Conservation (phyloP, 2,329 filamentous ascomycete genomes). For the Hortaea sp. region DNA sequence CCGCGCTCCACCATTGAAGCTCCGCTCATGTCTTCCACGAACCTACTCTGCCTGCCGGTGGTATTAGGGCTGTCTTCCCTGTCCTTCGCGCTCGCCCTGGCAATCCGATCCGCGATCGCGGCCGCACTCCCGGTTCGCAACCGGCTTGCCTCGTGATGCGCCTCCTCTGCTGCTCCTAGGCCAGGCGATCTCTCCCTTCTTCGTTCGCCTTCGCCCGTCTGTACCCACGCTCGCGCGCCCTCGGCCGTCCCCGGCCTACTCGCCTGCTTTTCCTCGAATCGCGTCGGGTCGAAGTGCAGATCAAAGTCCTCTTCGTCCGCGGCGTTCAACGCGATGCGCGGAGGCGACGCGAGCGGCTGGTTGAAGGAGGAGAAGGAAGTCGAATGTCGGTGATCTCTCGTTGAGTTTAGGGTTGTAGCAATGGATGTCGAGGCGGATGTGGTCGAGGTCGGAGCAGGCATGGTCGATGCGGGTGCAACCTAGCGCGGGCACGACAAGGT, state of each 20-base stretch:
- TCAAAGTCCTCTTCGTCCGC: constrained; percentile 2
- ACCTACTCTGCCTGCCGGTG: background rate
- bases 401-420: background rate
- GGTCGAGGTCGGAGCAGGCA: too few relatives aligned
- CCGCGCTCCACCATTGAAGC: background rate
- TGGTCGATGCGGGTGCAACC: too few relatives aligned
- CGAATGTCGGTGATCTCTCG: background rate
- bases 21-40: constrained; percentile 1
- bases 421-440: background rate
- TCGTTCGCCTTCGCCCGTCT: background rate
- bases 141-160: background rate
- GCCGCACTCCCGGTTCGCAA: background rate
- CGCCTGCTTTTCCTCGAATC: constrained; percentile 1
- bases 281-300: constrained; percentile 2
- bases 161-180: background rate
- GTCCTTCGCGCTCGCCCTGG: background rate
- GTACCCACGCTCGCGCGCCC: background rate
- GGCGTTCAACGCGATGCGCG: background rate
- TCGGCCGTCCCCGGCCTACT: background rate
- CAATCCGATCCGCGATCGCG: background rate
- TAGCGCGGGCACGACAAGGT: too few relatives aligned
- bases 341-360: background rate
- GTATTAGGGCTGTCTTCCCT: background rate
- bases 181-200: too few relatives aligned
- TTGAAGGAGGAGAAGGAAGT: background rate